These are phyloP conservation scores for Acacia crassicarpa DNA, from an alignment of 306 rosid genomes.

Conservation along the genomic window DNA sequence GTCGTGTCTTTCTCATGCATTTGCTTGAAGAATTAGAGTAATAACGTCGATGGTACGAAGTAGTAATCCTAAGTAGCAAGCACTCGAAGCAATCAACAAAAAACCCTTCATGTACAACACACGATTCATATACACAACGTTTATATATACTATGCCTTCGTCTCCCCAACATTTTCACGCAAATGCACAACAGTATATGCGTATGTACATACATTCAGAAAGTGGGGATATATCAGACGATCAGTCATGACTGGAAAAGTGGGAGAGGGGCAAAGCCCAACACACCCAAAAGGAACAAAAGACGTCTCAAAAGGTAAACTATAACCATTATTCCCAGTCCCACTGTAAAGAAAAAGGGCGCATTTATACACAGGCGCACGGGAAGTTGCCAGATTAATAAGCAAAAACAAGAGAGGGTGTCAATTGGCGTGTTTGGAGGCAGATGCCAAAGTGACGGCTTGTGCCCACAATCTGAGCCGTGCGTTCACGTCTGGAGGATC, in stretches of 20 bases:
- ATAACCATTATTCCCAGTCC: too few species aligned
- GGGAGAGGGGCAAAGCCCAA: neutral
- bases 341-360: neutral
- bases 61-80: neutral
- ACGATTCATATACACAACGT: neutral
- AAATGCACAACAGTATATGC: neutral
- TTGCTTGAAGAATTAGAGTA: too few species aligned
- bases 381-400: neutral
- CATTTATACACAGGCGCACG: neutral
- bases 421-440: slow-evolving; percentile 49
- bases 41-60: too few species aligned
- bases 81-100: neutral
- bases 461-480: slow-evolving; percentile 89
- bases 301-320: too few species aligned
- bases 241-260: too few species aligned
- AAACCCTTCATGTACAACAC: neutral
- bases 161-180: neutral
- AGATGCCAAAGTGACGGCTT: slow-evolving; percentile 79
- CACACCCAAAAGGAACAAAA: too few species aligned
- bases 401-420: neutral
- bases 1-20: neutral
- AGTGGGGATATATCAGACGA: neutral
- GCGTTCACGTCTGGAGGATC: slow-evolving; percentile 89
- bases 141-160: neutral
- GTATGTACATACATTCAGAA: too few species aligned